Evolutionary conservation across 2,329 filamentous ascomycete species (phyloP).

Genomic region (Cladobotryum mycophilum): DNA sequence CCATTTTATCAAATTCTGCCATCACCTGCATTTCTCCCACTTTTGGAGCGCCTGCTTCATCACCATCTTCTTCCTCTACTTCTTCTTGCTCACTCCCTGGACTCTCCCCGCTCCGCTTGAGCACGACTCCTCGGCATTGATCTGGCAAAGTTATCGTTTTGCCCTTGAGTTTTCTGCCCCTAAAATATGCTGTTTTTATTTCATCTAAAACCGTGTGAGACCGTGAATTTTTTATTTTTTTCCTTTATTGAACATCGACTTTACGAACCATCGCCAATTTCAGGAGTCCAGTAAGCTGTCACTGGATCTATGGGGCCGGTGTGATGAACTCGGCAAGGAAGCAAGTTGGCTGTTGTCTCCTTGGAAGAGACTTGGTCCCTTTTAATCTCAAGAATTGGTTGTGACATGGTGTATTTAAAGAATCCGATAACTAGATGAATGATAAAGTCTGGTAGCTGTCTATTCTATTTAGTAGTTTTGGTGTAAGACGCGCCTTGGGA

Average conservation of each 20-base stretch:
- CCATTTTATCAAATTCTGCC: conserved; percentile 64
- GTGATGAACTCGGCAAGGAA: conserved; percentile 77
- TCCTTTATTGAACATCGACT: not conserved
- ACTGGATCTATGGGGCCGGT: conserved; percentile 60
- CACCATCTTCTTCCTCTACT: conserved; percentile 19
- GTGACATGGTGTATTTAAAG: conserved; percentile 29
- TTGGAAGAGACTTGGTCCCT: conserved; percentile 22
- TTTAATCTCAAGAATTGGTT: conserved; percentile 38
- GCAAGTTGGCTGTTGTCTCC: conserved; percentile 56
- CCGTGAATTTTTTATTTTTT: not conserved
- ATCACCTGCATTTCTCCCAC: conserved; percentile 55
- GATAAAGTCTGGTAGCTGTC: too few relatives aligned
- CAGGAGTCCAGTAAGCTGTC: conserved; percentile 64
- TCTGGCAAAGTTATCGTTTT: conserved; percentile 60
- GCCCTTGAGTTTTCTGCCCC: conserved; percentile 73
- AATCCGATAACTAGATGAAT: not conserved
- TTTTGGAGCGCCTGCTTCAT: conserved; percentile 37
- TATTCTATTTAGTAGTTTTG: too few relatives aligned
- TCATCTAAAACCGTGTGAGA: conserved; percentile 36
- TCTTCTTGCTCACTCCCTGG: conserved; percentile 11
- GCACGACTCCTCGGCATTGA: conserved; percentile 62
- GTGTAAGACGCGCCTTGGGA: not conserved
- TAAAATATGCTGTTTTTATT: conserved; percentile 58
- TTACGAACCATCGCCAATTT: conserved; percentile 27
- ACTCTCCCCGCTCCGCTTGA: conserved; percentile 33